phyloP scores from a whole-genome alignment of 768 basidiomycete species.

The Fistulinella prunicolor region DNA sequence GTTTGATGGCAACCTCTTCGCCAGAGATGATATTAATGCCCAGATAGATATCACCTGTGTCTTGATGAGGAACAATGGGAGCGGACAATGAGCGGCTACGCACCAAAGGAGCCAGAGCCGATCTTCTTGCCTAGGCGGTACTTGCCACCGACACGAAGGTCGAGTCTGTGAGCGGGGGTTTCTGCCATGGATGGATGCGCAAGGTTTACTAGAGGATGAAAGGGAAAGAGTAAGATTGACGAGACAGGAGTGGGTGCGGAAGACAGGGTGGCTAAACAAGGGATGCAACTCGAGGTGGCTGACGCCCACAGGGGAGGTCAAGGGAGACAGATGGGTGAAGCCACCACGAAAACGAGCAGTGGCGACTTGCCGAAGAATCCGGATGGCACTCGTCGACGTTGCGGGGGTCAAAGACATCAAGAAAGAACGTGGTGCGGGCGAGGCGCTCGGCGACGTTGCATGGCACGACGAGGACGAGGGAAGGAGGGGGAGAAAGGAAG shows the following conservation, averaged over 20 bases:
- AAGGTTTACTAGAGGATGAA: conserved; percentile 3
- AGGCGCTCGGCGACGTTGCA: conserved; percentile 21
- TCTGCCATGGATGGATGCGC: conserved; percentile 62
- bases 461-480: conserved; percentile 7
- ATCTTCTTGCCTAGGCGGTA: conserved; percentile 99
- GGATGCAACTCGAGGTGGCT: conserved; percentile 37
- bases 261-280: conserved; percentile 24
- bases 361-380: not conserved
- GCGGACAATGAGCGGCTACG: conserved; percentile 30
- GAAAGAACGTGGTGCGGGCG: conserved; percentile 29
- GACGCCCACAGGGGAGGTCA: conserved; percentile 19
- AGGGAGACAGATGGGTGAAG: not conserved
- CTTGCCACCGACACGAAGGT: conserved; percentile 89
- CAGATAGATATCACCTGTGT: conserved; percentile 93
- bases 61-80: conserved; percentile 8
- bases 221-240: conserved; percentile 14
- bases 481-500: not conserved
- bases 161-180: conserved; percentile 64
- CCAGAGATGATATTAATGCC: conserved; percentile 99
- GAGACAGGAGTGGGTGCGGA: conserved; percentile 25
- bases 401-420: not conserved
- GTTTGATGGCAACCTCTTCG: conserved; percentile 99
- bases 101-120: conserved; percentile 96
- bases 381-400: conserved; percentile 3
- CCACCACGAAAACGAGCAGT: not conserved